Evolutionary conservation across 2,329 filamentous ascomycete species (phyloP), one percentile per base, ranked within the genome.

Genomic region (Botryosphaeria agaves): DNA sequence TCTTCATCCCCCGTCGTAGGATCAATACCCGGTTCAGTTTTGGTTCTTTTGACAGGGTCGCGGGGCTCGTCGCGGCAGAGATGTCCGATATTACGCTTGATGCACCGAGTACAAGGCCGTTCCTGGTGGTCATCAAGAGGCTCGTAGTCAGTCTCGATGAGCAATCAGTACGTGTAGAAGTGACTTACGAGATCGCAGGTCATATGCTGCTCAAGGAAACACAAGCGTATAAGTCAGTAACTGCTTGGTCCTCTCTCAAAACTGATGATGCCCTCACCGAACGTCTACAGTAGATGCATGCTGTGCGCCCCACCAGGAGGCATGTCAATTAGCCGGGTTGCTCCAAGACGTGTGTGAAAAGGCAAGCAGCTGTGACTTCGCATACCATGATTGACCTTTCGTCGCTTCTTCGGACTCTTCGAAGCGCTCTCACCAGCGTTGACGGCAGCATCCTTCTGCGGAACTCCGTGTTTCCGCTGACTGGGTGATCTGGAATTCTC

Each of bases 71-170:
- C 89, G 61, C 94, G 89, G 57, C 89, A 98, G 41, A 98, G 69
- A 57, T 98, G 89, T 46, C 87, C 89, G 55, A 98, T 98, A 60
- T 93, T 93, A 49, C 89, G 77, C 62, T 95, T 98, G 59, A 95
- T 82, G 64, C 89, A 98, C 59, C 89, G 73, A 47, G 83, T 87
- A 69, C 89, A 98, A 48, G 89, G 89, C 52, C 89, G 77, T 63
- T 92, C 83, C 83, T 91, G 55, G 49, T 56, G 40, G 56, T 52
- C 40, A 39, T 46, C 41, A 48, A 43, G 38, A 36, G 36, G 32
- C 36, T 32, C 36, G 34, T 32, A 31, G 37, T 26, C 35, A 28
- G 11, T 14, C 18, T 28, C 26, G 29, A 30, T 21, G 21, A 40
- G 18, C 5, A 14, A 14, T 26, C 18, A 30, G 27, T 38, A 24